Evolutionary conservation across 2,329 filamentous ascomycete species (phyloP).

Genomic region (Saccharata proteae): DNA sequence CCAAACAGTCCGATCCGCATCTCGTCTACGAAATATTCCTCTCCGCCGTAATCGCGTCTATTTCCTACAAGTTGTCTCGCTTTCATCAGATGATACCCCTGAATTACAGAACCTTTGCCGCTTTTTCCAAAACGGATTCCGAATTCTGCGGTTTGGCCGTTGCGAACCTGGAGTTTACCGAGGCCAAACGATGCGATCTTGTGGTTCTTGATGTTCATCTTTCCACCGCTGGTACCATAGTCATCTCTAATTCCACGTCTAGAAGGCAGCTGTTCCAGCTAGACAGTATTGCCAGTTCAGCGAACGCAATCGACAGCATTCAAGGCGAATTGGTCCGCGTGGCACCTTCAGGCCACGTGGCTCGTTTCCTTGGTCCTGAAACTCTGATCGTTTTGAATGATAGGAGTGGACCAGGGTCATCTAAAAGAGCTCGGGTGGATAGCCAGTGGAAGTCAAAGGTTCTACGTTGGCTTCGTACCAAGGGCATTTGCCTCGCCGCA

Average conservation of each 20-base stretch:
- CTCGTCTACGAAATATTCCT: constrained; percentile 26
- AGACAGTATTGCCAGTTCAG: constrained; percentile 2
- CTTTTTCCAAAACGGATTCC: constrained; percentile 13
- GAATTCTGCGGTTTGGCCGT: too few species aligned
- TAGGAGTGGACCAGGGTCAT: not conserved
- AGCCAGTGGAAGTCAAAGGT: constrained; percentile 20
- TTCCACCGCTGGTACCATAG: constrained; percentile 9
- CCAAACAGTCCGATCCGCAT: constrained; percentile 19
- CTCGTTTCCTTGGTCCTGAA: constrained; percentile 6
- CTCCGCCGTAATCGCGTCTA: constrained; percentile 22
- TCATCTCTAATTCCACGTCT: constrained; percentile 9
- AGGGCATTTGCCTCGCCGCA: constrained; percentile 18
- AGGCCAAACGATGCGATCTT: constrained; percentile 2
- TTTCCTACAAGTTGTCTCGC: constrained; percentile 22
- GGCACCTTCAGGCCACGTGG: constrained; percentile 5
- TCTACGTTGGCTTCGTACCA: constrained; percentile 22
- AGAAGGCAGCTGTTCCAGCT: constrained; percentile 4
- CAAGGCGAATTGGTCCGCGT: constrained; percentile 7
- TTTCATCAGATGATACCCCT: constrained; percentile 21
- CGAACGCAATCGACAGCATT: constrained; percentile 3
- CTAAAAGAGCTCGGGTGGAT: constrained; percentile 1
- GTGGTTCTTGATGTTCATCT: constrained; percentile 9
- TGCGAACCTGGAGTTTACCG: too few species aligned
- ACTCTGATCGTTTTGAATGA: constrained; percentile 1
- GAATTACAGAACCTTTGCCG: constrained; percentile 25